Evolutionary conservation across 805 yeast species (phyloP), one percentile per base, ranked within the genome.

Genomic region (Kluyveromyces nonfermentans): DNA sequence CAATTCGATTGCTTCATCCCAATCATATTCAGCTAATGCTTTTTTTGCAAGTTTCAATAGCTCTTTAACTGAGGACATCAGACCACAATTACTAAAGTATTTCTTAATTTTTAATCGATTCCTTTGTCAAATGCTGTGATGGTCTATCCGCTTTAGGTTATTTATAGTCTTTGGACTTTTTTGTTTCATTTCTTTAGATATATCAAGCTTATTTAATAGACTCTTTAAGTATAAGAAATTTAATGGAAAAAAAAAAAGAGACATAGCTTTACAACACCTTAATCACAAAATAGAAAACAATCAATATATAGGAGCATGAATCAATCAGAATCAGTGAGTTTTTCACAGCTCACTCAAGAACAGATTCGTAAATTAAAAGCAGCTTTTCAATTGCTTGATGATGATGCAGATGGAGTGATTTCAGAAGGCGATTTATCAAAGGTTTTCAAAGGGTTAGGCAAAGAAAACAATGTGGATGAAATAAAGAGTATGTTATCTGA

Each of bases 361-460:
- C 86, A 85, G 55, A 77, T 85, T 20, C 68, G 76, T 14, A 81
- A 75, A 50, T 69, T 84, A 44, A 72, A 85, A 45, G 83, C 85
- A 51, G 79, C 93, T 1, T 89, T 88, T 60, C 78, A 85, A 22
- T 61, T 85, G 52, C 76, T 89, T 7, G 96, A 89, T 56, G 82
- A 82, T 32, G 90, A 89, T 48, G 78, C 82, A 20, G 94, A 88
- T 54, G 86, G 87, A 1, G 56, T 62, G 4, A 77, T 85, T 35
- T 66, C 82, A 1, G 55, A 62, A 25, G 59, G 68, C 1, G 93
- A 85, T 60, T 55, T 89, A 43, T 67, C 64, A 33, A 68, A 72
- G 18, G 69, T 81, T 15, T 71, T 78, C 48, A 66, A 72, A 34
- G 72, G 75, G 9, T 50, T 82, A 14, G 84, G 81, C 1, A 71